These are phyloP conservation scores for Prosopis cineraria DNA, from an alignment of 306 rosid species.

Conservation along the genomic window DNA sequence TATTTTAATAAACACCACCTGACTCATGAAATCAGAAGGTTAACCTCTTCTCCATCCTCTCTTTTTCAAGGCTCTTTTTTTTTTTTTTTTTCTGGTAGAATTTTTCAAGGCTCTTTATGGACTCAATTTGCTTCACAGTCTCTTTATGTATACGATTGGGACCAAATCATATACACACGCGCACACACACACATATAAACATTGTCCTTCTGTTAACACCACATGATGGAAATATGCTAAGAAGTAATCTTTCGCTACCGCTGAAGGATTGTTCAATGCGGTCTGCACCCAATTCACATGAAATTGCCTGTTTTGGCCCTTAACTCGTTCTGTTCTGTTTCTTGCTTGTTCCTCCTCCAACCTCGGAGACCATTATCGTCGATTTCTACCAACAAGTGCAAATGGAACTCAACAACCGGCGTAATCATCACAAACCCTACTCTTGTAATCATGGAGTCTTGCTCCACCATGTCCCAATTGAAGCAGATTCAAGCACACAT, in stretches of 20 bases:
- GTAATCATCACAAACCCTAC: conserved; percentile 70
- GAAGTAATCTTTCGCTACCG: neutral
- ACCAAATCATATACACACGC: too few relatives aligned
- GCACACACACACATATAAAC: too few relatives aligned
- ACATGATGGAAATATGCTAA: neutral
- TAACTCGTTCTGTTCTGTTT: neutral
- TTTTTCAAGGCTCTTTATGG: too few relatives aligned
- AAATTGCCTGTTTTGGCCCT: neutral
- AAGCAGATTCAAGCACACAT: conserved; percentile 80
- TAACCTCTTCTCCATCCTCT: too few relatives aligned
- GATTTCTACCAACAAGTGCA: conserved; percentile 13
- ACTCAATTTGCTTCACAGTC: too few relatives aligned
- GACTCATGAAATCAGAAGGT: too few relatives aligned
- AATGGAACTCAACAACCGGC: conserved; percentile 74
- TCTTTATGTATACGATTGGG: too few relatives aligned
- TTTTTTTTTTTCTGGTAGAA: too few relatives aligned
- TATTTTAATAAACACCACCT: too few relatives aligned
- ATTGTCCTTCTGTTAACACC: too few relatives aligned
- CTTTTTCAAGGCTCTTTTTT: too few relatives aligned
- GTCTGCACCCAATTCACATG: conserved; percentile 16
- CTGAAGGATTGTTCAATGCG: neutral
- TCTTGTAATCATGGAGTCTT: conserved; percentile 60
- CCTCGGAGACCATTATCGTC: conserved; percentile 36
- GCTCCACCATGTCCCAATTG: conserved; percentile 66
- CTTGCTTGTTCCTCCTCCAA: neutral